phyloP scores from a whole-genome alignment of 805 yeast species.

The Kuraishia floccosa region DNA sequence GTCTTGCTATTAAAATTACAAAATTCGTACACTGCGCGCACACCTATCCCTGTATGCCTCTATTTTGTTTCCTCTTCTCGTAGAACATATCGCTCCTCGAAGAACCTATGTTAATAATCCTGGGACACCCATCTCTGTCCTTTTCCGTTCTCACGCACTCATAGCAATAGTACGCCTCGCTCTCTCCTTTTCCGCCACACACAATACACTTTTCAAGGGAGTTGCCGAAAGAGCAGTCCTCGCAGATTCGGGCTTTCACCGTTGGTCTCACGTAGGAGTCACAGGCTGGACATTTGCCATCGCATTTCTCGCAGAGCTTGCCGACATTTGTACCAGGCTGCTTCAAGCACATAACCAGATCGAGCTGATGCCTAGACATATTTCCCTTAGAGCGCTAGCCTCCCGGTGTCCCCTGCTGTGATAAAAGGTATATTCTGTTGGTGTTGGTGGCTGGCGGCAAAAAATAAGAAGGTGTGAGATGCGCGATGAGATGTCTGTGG shows the following conservation, averaged over 20 bases:
- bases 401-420: too few species aligned
- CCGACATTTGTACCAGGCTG: slow-evolving; percentile 74
- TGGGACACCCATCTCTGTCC: slow-evolving; percentile 90
- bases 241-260: slow-evolving; percentile 61
- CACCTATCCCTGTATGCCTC: too few species aligned
- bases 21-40: too few species aligned
- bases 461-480: too few species aligned
- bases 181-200: slow-evolving; percentile 53
- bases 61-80: slow-evolving; percentile 37
- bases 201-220: slow-evolving; percentile 58
- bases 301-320: slow-evolving; percentile 71
- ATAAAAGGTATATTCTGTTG: too few species aligned
- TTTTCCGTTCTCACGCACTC: slow-evolving; percentile 76
- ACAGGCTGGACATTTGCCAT: slow-evolving; percentile 85
- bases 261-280: slow-evolving; percentile 75
- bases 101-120: slow-evolving; percentile 72
- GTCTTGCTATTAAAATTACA: too few species aligned
- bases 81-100: slow-evolving; percentile 54
- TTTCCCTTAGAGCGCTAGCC: too few species aligned
- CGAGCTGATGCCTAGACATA: slow-evolving; percentile 89
- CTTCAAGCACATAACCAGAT: slow-evolving; percentile 71
- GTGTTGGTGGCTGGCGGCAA: too few species aligned
- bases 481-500: too few species aligned
- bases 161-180: slow-evolving; percentile 72
- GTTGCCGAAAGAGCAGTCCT: slow-evolving; percentile 74